Base-by-base conservation (phyloP, 805 yeast species). In the Clavispora vitiphila region DNA sequence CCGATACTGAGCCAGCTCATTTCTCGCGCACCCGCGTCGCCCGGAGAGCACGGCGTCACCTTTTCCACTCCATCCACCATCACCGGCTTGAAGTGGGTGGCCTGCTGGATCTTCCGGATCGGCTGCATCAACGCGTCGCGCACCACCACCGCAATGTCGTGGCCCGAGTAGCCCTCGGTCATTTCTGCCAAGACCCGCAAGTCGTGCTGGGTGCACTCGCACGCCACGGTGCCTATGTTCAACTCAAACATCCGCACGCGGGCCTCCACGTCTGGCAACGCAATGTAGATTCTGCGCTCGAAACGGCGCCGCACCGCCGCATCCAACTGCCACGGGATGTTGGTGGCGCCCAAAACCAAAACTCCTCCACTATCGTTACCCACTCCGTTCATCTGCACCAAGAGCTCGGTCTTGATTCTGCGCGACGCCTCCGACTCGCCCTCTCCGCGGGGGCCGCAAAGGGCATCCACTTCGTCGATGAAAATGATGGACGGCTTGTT, bases 101-200 rank as follows among this genome's bases (percentile, higher is more conserved):
- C 97, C 57, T 79, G 83, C 64, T 91, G 98, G 48, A 93, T 88
- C 60, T 88, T 89, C 55, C 99, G 77, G 44, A 93, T 88, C 1
- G 99, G 99, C 63, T 91, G 95, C 99, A 93, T 93, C 52, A 93
- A 71, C 0, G 98, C 98, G 63, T 93, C 99, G 54, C 96, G 81
- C 3, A 93, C 99, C 9, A 89, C 95, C 25, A 93, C 96, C 0
- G 97, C 91, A 32, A 93, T 78, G 74, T 93, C 99, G 60, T 91
- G 95, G 40, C 99, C 99, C 2, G 96, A 88, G 63, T 93, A 91
- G 8, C 99, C 99, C 5, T 88, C 95, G 0, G 98, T 91, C 89
- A 93, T 83, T 43, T 84, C 89, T 0, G 93, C 97, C 49, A 93
- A 71, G 1, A 81, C 71, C 49, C 80, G 77, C 55, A 75, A 86